These are phyloP conservation scores for Chaetomidium leptoderma DNA, from an alignment of 495 filamentous ascomycete genomes.

Conservation along the genomic window DNA sequence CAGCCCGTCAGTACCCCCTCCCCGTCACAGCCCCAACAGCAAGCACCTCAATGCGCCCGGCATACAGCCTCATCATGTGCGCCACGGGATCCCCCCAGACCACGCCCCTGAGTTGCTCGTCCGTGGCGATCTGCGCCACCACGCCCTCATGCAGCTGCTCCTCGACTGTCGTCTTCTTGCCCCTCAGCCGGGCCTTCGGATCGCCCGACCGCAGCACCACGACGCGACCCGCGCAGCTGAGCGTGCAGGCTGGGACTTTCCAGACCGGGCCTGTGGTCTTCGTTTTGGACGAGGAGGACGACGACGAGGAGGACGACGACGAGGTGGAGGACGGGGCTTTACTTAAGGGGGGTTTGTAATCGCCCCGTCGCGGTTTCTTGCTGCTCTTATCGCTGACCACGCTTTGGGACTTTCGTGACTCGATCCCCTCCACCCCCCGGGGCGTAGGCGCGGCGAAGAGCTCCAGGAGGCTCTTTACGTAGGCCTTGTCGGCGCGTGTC, in stretches of 20 bases:
- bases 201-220: constrained; percentile 54
- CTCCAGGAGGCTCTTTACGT: constrained; percentile 64
- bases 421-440: neutral
- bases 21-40: constrained; percentile 63
- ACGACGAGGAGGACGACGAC: neutral
- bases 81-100: constrained; percentile 76
- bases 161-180: constrained; percentile 32
- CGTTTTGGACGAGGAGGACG: constrained; percentile 16
- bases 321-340: neutral
- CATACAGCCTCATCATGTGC: constrained; percentile 75
- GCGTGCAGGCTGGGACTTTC: constrained; percentile 56
- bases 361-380: constrained; percentile 1
- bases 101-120: constrained; percentile 58
- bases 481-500: constrained; percentile 66
- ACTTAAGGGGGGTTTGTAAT: constrained; percentile 23
- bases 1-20: constrained; percentile 25
- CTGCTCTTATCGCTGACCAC: neutral
- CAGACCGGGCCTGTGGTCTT: constrained; percentile 42
- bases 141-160: constrained; percentile 47
- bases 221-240: constrained; percentile 65
- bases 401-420: neutral
- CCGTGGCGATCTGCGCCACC: constrained; percentile 58
- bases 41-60: constrained; percentile 60
- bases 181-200: constrained; percentile 28
- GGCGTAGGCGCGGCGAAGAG: constrained; percentile 64